Base-by-base conservation (phyloP, 2,329 filamentous ascomycete genomes). In the Byssoonygena ceratinophila region DNA sequence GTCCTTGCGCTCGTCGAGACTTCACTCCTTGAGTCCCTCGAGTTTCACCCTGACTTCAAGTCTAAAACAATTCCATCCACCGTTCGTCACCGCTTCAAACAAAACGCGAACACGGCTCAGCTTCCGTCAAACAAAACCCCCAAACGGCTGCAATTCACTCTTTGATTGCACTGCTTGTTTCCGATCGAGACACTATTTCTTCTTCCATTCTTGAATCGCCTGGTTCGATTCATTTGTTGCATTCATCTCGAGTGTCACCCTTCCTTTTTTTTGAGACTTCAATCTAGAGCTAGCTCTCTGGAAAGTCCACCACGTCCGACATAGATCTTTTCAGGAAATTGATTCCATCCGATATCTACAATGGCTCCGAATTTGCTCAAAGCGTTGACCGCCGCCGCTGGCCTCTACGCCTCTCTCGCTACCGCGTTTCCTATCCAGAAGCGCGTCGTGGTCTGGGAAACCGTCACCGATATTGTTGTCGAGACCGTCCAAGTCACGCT, bases 401-500 rank as follows among this genome's bases (percentile, higher is more conserved):
- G 55, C 23, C 55, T 59, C 37, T 52, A 57, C 43, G 56, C 58
- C 23, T 52, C 58, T 16, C 31, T 55, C 25, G 53, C 58, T 23
- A 11, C 44, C n/a, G 55, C 55, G 11, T 43, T 50, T 46, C 58
- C 58, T 11, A 29, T 57, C 20, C 34, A 57, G 25, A 46, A 40
- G 31, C 50, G 55, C n/a, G 53, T 49, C 14, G 46, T 55, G 36
- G 55, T 58, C 44, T 58, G 57, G 46, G 51, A 59, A 18, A 54
- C 54, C 27, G 54, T 51, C 18, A 55, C 58, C 1, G 62, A 60
- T 29, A 54, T 63, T 2, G 58, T 64, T 5, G 58, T 64, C 23
- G 59, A 61, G 54, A 65, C 63, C 29, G 64, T 70, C 52, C 63
- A 66, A 29, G 66, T 66, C 22, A 66, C 69, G 22, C 64, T 66